A percentile compares a stretch with the other conserved stretches of the same genome.
These are phyloP conservation scores for Chloropicon primus DNA, from an alignment of 139 green algal species.

Conservation along the genomic window DNA sequence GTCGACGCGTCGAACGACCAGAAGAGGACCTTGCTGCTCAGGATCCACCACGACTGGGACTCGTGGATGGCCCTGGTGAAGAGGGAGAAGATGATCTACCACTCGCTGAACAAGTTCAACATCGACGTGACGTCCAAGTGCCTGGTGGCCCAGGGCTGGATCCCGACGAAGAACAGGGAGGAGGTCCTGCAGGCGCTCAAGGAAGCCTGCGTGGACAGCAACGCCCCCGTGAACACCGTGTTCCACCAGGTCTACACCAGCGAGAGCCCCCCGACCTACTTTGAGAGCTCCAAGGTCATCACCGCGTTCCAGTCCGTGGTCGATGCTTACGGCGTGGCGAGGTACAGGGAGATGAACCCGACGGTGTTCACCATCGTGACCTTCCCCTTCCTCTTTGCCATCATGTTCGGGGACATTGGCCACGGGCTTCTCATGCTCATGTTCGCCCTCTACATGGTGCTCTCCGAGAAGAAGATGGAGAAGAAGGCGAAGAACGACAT, in stretches of 20 bases:
- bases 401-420: constrained; percentile 98
- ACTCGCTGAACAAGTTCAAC: constrained; percentile 91
- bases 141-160: constrained; percentile 90
- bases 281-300: constrained; percentile 79
- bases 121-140: constrained; percentile 86
- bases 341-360: constrained; percentile 91
- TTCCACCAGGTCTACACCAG: constrained; percentile 74
- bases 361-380: constrained; percentile 90
- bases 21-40: constrained; percentile 47
- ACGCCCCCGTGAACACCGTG: constrained; percentile 57
- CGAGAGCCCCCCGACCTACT: constrained; percentile 86
- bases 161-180: constrained; percentile 37
- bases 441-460: constrained; percentile 57
- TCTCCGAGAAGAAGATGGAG: constrained; percentile 61
- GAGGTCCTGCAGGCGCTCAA: constrained; percentile 53
- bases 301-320: constrained; percentile 85
- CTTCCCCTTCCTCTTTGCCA: constrained; percentile 97
- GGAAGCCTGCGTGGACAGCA: constrained; percentile 15
- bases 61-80: constrained; percentile 45
- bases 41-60: constrained; percentile 46
- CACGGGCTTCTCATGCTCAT: constrained; percentile 81
- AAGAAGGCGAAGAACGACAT: constrained; percentile 58
- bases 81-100: constrained; percentile 88
- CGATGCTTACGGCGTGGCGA: constrained; percentile 86
- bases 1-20: constrained; percentile 71